Evolutionary conservation across 73 alveolate species (phyloP).

Genomic region (Blepharisma japonicum): DNA sequence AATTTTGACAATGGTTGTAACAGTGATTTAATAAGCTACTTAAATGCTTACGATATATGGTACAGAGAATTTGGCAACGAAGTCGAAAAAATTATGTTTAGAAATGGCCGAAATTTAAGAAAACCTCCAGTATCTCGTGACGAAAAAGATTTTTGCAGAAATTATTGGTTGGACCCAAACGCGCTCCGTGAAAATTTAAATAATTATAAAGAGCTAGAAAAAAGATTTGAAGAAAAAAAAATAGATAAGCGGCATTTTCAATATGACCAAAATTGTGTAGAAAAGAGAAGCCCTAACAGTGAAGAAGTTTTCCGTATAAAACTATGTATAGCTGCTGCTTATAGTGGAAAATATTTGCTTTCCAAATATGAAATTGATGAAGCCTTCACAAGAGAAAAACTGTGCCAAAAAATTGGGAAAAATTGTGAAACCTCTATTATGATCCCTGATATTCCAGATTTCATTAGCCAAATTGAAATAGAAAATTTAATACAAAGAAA

Average conservation of each 20-base stretch:
- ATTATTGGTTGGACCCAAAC: neutral
- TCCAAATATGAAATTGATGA: conserved; percentile 6
- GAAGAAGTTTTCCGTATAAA: conserved; percentile 18
- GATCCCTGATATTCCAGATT: neutral
- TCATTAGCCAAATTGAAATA: neutral
- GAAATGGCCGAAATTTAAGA: neutral
- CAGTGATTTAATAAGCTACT: neutral
- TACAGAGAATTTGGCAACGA: conserved; percentile 1
- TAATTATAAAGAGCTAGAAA: neutral
- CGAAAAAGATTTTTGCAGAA: conserved; percentile 6
- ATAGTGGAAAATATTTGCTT: conserved; percentile 22
- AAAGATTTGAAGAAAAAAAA: neutral
- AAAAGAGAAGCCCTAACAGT: neutral
- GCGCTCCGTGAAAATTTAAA: neutral
- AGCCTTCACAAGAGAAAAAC: neutral
- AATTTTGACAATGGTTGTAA: neutral
- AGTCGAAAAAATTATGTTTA: neutral
- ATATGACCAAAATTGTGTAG: neutral
- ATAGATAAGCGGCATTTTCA: neutral
- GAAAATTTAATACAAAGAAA: neutral
- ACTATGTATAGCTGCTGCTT: conserved; percentile 25
- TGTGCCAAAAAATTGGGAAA: neutral
- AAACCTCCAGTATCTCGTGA: neutral
- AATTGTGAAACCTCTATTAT: neutral
- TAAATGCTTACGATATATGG: conserved; percentile 23